Percentiles rank a stretch among this genome's conserved stretches.
phyloP scores from a whole-genome alignment of 2,329 filamentous ascomycete species.

The Acarospora socialis region DNA sequence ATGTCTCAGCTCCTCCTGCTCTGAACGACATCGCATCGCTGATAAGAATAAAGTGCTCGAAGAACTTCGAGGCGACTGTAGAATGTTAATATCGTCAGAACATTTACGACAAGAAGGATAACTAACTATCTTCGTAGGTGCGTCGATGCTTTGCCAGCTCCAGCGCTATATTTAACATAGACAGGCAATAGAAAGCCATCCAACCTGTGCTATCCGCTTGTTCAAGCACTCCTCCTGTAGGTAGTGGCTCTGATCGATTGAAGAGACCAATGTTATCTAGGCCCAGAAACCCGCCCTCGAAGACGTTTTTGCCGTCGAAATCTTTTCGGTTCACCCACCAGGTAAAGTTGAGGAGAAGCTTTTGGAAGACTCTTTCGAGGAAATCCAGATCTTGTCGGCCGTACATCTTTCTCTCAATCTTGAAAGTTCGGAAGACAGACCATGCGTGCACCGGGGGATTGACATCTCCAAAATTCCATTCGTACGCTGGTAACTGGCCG shows the following conservation, averaged over 20 bases:
- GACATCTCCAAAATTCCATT: conserved; percentile 97
- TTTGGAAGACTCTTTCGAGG: conserved; percentile 91
- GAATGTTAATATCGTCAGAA: conserved; percentile 7
- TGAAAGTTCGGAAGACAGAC: conserved; percentile 91
- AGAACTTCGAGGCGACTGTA: conserved; percentile 84
- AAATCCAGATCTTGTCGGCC: conserved; percentile 91
- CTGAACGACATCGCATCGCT: conserved; percentile 94
- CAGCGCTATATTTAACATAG: conserved; percentile 92
- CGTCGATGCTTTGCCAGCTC: conserved; percentile 90
- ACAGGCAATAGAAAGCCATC: conserved; percentile 97
- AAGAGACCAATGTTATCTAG: conserved; percentile 96
- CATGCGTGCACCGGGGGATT: conserved; percentile 95
- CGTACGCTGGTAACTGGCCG: conserved; percentile 80
- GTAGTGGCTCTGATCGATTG: conserved; percentile 88
- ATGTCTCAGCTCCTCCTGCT: conserved; percentile 56
- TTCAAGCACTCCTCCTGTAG: conserved; percentile 83
- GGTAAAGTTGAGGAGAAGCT: conserved; percentile 88
- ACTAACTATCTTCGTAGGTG: conserved; percentile 69
- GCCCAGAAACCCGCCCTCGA: conserved; percentile 89
- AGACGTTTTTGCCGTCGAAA: conserved; percentile 86
- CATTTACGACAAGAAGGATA: background rate
- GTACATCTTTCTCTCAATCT: conserved; percentile 96
- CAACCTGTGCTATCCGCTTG: conserved; percentile 96
- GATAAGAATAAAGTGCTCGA: conserved; percentile 96
- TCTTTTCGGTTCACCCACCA: conserved; percentile 99